Evolutionary conservation across 495 filamentous ascomycete genomes (phyloP).

Genomic region (Elasticomyces elasticus): DNA sequence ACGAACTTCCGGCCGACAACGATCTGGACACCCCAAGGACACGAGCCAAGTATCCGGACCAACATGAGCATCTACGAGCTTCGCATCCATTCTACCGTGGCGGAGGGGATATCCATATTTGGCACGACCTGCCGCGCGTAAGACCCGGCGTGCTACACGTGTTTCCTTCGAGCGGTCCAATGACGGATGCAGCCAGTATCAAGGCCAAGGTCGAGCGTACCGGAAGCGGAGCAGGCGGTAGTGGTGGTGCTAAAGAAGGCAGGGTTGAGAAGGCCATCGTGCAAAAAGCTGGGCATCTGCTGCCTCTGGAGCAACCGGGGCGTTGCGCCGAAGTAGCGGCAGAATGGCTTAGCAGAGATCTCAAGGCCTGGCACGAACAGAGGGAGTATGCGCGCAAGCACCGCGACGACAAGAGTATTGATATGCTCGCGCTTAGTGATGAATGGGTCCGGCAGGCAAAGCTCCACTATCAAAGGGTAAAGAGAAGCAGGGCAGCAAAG

Average conservation of each 20-base stretch:
- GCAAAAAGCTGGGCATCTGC: constrained; percentile 60
- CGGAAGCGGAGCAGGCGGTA: constrained; percentile 53
- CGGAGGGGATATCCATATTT: constrained; percentile 56
- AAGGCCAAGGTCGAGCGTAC: constrained; percentile 49
- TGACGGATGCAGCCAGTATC: not conserved
- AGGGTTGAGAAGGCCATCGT: constrained; percentile 58
- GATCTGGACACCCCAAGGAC: not conserved
- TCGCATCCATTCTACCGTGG: constrained; percentile 53
- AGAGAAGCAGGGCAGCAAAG: constrained; percentile 1
- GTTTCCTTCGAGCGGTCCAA: constrained; percentile 34
- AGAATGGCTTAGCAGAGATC: constrained; percentile 12
- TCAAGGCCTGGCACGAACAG: constrained; percentile 4
- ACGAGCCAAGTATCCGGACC: constrained; percentile 15
- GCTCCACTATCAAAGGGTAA: not conserved
- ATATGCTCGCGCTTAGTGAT: constrained; percentile 10
- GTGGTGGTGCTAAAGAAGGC: constrained; percentile 51
- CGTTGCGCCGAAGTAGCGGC: constrained; percentile 26
- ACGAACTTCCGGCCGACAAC: constrained; percentile 25
- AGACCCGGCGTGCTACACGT: constrained; percentile 76
- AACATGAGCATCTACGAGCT: constrained; percentile 9
- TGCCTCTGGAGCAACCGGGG: constrained; percentile 41
- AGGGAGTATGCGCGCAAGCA: constrained; percentile 3
- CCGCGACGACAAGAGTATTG: constrained; percentile 17
- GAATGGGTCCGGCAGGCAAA: constrained; percentile 11
- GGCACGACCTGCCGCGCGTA: constrained; percentile 53